Conservation (phyloP, 2,329 filamentous ascomycete species). For the Tolypocladium capitatum region DNA sequence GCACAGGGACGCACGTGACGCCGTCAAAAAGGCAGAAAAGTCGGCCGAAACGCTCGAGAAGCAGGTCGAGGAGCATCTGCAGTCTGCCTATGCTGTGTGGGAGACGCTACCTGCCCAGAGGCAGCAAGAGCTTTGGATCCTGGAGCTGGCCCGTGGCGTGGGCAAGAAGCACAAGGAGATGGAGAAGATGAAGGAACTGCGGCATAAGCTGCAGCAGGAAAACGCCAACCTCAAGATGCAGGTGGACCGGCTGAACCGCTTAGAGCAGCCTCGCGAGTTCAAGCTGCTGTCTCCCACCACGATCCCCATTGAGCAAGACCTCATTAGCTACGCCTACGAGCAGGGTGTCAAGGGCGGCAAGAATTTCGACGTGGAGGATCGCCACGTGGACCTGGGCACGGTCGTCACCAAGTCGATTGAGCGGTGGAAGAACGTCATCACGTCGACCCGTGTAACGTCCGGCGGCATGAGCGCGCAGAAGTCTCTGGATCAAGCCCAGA, state of each 20-base stretch:
- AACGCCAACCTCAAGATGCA: constrained; percentile 42
- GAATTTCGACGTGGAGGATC: constrained; percentile 32
- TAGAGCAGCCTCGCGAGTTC: constrained; percentile 48
- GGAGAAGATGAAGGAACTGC: constrained; percentile 35
- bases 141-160: constrained; percentile 48
- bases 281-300: constrained; percentile 38
- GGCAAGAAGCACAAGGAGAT: constrained; percentile 43
- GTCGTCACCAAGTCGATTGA: constrained; percentile 42
- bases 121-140: constrained; percentile 44
- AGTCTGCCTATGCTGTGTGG: constrained; percentile 71
- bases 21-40: constrained; percentile 34
- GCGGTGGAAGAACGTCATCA: constrained; percentile 48
- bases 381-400: constrained; percentile 36
- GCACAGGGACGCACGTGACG: constrained; percentile 30
- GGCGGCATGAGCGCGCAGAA: constrained; percentile 37
- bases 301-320: constrained; percentile 34
- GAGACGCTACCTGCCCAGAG: constrained; percentile 43
- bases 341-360: constrained; percentile 25
- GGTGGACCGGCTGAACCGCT: constrained; percentile 43
- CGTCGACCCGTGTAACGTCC: constrained; percentile 30
- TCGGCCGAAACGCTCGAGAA: constrained; percentile 49
- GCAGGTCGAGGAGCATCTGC: constrained; percentile 60
- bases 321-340: constrained; percentile 34
- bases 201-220: constrained; percentile 41
- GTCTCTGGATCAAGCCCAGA: constrained; percentile 25